Conservation (phyloP, 441 rosid genomes). For the Gossypium trilobum region DNA sequence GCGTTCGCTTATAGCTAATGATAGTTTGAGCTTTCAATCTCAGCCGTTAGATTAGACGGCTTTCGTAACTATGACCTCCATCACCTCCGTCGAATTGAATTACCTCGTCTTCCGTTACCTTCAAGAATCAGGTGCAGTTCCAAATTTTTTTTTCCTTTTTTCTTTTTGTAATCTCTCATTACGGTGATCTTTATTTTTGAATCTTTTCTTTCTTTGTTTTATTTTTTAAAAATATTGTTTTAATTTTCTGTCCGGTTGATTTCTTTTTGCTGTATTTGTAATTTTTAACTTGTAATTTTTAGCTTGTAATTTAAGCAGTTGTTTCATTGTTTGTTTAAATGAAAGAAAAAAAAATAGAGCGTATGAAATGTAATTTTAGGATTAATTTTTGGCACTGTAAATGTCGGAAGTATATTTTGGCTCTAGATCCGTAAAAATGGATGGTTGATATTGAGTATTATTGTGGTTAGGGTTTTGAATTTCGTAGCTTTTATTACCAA, state of each 20-base stretch:
- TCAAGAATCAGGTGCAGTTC: conserved; percentile 71
- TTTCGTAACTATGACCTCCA: conserved; percentile 43
- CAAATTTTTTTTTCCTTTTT: no score
- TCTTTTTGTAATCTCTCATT: neutral
- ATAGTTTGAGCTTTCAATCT: neutral
- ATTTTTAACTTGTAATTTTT: neutral
- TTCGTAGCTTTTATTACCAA: neutral
- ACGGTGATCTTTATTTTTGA: neutral
- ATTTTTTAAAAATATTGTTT: neutral
- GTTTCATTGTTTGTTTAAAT: neutral
- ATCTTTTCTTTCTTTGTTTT: neutral
- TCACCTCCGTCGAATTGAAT: conserved; percentile 77
- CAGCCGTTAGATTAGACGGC: conserved; percentile 14
- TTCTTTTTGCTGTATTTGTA: neutral
- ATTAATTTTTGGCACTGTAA: neutral
- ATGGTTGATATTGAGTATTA: neutral
- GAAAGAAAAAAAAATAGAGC: neutral
- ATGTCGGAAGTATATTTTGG: neutral
- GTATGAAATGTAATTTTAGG: neutral
- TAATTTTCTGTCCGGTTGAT: neutral
- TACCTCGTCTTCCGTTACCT: conserved; percentile 87
- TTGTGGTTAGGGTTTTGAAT: conserved; percentile 11
- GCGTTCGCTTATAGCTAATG: neutral
- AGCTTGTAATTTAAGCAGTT: neutral
- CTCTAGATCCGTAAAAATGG: neutral